Evolutionary conservation across 257 asterid species (phyloP), one percentile per base, ranked within the genome.

Genomic region (Thymus mandschuricus): DNA sequence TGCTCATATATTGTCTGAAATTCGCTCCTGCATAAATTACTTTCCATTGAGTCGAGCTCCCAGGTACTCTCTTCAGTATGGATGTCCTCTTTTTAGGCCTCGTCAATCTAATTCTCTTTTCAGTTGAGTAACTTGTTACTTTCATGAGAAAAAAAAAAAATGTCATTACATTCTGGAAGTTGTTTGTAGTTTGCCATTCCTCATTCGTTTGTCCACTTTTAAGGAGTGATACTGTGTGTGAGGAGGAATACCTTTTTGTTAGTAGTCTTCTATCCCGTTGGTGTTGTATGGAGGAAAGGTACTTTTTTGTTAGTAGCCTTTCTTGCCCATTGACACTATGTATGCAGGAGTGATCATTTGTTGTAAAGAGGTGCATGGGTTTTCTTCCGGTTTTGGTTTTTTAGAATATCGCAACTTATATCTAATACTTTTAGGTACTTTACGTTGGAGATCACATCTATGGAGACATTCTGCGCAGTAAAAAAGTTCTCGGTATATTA

Each of bases 371-470:
- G n/a, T n/a, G n/a, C 58, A 65, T 60, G 72, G 50, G 70, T 59
- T 71, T 46, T 73, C 8, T 41, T 48, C 12, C 30, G 74, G 46
- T 64, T 72, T 49, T 78, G 40, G 59, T 77, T 55, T 67, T 27
- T n/a, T n/a, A n/a, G n/a, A n/a, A n/a, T 43, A 61, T 70, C 74
- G 54, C 41, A 63, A 68, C 72, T 75, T 30, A 64, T 75, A 64
- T 80, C 29, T 79, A 31, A 13, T 60, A 64, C 40, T 34, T 64
- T 57, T 80, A 95, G 99, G 98, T 95, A 28, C 99, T 95, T 76
- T 95, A 95, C 34, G 97, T 92, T 77, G 99, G 99, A 49, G 99
- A 95, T 86, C 97, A 95, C 85, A 95, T 95, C 68, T 92, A 95
- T 78, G 99, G 99, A 57, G 99, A 95, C 80, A 95, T 95, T 74